A percentile compares a stretch with the other conserved stretches of the same genome.
Evolutionary conservation across 345 rosid genomes (phyloP).

Genomic region (Dipteronia dyeriana): DNA sequence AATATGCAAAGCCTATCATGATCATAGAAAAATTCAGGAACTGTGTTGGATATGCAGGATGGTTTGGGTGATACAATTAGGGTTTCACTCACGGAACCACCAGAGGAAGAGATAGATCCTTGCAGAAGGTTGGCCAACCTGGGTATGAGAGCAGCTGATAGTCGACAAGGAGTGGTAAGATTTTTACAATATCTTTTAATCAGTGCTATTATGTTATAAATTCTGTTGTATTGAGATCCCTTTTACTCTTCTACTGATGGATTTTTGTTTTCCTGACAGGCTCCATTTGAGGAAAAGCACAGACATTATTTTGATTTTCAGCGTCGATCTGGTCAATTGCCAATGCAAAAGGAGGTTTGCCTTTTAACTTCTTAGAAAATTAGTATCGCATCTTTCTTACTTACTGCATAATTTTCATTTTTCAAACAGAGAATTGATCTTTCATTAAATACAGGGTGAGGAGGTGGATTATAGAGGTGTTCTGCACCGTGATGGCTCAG

Average conservation of each 20-base stretch:
- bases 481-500: constrained; percentile 98
- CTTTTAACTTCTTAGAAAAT: not conserved
- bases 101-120: constrained; percentile 97
- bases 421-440: constrained; percentile 15
- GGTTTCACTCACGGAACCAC: constrained; percentile 94
- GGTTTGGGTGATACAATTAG: constrained; percentile 98
- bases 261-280: constrained; percentile 40
- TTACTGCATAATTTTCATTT: not conserved
- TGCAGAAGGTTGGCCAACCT: constrained; percentile 89
- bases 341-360: constrained; percentile 85
- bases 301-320: constrained; percentile 89
- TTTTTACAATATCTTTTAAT: constrained; percentile 19
- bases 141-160: constrained; percentile 76
- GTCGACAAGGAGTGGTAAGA: constrained; percentile 94
- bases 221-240: constrained; percentile 3
- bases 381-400: not conserved
- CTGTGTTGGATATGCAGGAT: constrained; percentile 55
- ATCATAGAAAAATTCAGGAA: constrained; percentile 10
- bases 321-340: constrained; percentile 85
- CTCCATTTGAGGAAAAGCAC: constrained; percentile 96
- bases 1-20: not conserved
- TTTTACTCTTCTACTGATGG: constrained; percentile 12
- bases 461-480: constrained; percentile 94
- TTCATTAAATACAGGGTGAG: constrained; percentile 62
- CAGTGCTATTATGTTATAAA: constrained; percentile 14